A percentile compares a stretch with the other conserved stretches of the same genome.
Conservation (phyloP, 2,329 filamentous ascomycete species). For the Ophiocordyceps camponoti-leonardi region DNA sequence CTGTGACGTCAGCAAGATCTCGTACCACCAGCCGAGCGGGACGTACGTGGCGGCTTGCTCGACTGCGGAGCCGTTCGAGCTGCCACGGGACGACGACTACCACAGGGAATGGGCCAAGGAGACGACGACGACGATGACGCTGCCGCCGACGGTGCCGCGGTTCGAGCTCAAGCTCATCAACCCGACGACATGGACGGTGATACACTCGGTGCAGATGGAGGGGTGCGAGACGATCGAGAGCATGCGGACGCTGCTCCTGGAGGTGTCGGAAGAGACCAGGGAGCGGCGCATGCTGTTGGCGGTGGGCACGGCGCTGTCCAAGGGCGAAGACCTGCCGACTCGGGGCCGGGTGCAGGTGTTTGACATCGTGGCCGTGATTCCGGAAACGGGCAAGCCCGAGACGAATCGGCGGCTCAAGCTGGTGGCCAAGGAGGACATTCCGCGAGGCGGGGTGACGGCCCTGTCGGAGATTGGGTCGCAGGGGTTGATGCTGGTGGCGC, state of each 20-base stretch:
- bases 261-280: conserved; percentile 81
- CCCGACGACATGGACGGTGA: conserved; percentile 57
- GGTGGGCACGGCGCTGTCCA: conserved; percentile 71
- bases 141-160: conserved; percentile 52
- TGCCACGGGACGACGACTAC: conserved; percentile 74
- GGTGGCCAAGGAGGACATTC: conserved; percentile 75
- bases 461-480: conserved; percentile 72
- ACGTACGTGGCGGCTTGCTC: conserved; percentile 66
- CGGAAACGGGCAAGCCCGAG: conserved; percentile 70
- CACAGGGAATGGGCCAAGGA: conserved; percentile 69
- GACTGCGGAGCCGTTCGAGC: conserved; percentile 51
- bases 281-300: conserved; percentile 68
- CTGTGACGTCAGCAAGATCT: conserved; percentile 53
- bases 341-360: conserved; percentile 79
- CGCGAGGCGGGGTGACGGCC: conserved; percentile 79
- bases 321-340: conserved; percentile 78
- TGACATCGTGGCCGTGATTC: conserved; percentile 81
- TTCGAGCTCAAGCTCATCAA: conserved; percentile 66
- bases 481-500: conserved; percentile 74
- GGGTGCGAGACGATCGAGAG: conserved; percentile 62
- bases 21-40: conserved; percentile 59
- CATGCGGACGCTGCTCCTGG: conserved; percentile 68
- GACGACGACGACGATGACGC: conserved; percentile 39
- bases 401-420: conserved; percentile 75
- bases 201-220: conserved; percentile 61